phyloP scores from a whole-genome alignment of 2,329 filamentous ascomycete genomes.

The Alternaria solani region DNA sequence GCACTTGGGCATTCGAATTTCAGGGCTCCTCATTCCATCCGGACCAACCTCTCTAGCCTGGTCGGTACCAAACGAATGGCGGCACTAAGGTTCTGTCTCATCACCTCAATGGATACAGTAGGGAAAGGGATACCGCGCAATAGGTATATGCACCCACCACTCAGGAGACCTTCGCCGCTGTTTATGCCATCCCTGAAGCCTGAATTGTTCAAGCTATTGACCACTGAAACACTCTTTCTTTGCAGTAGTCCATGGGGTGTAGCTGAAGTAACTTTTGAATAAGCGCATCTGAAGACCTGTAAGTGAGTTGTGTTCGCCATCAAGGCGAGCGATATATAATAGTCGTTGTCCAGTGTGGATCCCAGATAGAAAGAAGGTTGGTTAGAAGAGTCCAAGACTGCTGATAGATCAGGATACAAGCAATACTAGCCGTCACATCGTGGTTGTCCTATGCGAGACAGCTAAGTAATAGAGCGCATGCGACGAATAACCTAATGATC shows the following conservation, averaged over 20 bases:
- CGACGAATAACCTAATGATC: not conserved
- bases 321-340: not conserved
- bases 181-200: too few species aligned
- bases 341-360: not conserved
- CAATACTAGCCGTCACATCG: not conserved
- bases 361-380: not conserved
- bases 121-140: not conserved
- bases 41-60: not conserved
- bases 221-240: not conserved
- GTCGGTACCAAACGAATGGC: not conserved
- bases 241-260: not conserved
- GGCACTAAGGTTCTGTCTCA: not conserved
- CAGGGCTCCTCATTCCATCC: not conserved
- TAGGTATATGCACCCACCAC: not conserved
- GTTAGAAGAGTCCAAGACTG: not conserved
- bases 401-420: not conserved
- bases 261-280: not conserved
- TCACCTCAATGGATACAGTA: not conserved
- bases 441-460: not conserved
- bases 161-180: not conserved
- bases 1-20: not conserved
- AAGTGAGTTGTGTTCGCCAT: not conserved
- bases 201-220: not conserved
- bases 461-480: not conserved
- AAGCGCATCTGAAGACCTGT: not conserved